These are phyloP conservation scores for Melocanna baccifera DNA, from an alignment of 176 grass and related monocot species.

Conservation along the genomic window DNA sequence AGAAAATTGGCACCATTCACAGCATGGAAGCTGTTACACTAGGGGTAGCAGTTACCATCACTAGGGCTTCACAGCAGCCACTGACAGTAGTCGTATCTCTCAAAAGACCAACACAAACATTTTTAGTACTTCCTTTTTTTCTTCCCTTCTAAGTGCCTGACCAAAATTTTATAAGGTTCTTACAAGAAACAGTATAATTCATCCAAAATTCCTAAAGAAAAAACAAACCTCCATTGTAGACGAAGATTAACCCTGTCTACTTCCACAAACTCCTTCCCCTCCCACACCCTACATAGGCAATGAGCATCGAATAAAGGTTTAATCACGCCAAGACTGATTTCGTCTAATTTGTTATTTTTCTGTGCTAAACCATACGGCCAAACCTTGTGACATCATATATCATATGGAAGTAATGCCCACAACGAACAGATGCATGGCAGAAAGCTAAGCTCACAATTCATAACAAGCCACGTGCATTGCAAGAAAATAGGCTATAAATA, in stretches of 20 bases:
- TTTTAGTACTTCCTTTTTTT: no score
- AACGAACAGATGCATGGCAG: not conserved
- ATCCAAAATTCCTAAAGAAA: not conserved
- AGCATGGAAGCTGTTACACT: no score
- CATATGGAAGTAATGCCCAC: not conserved
- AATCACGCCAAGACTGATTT: not conserved
- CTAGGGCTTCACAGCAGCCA: no score
- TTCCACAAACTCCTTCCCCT: no score
- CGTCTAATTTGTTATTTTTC: not conserved
- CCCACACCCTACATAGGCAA: not conserved
- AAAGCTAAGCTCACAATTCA: not conserved
- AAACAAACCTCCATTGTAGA: not conserved
- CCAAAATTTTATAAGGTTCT: not conserved
- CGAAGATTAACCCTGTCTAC: no score
- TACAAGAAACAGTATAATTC: not conserved
- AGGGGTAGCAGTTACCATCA: no score
- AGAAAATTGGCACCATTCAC: no score
- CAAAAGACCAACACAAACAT: no score
- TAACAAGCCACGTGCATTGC: conserved; percentile 11
- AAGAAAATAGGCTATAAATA: conserved; percentile 29
- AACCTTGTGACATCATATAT: not conserved
- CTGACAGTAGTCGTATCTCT: no score
- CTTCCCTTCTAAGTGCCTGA: not conserved
- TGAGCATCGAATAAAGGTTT: not conserved
- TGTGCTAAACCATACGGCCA: not conserved